These are phyloP conservation scores for Diaporthe eres DNA, from an alignment of 2,329 filamentous ascomycete genomes.

Conservation along the genomic window DNA sequence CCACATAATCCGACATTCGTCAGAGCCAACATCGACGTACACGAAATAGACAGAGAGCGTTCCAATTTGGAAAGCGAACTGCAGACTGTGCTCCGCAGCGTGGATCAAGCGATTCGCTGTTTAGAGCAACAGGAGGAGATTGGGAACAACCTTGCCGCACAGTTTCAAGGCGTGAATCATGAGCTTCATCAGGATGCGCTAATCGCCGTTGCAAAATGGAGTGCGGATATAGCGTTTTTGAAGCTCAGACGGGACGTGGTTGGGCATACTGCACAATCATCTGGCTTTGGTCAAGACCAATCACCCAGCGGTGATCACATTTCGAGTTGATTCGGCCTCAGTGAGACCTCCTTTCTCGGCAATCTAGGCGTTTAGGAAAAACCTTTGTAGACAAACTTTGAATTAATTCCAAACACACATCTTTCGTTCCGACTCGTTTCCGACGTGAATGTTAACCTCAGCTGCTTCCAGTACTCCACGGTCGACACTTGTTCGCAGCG, in stretches of 20 bases:
- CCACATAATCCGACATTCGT: not conserved
- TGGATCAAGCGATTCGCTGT: not conserved
- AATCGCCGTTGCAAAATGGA: not conserved
- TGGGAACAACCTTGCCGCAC: not conserved
- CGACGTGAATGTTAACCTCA: not conserved
- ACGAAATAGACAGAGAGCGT: not conserved
- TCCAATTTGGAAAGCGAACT: not conserved
- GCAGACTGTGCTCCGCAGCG: not conserved
- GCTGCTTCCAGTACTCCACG: slow-evolving; percentile 4
- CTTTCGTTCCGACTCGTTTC: not conserved
- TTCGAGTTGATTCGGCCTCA: no score
- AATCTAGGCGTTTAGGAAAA: not conserved
- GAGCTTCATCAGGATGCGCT: not conserved
- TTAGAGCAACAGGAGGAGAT: not conserved
- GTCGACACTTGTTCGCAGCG: slow-evolving; percentile 36
- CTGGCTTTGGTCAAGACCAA: not conserved
- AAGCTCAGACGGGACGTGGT: not conserved
- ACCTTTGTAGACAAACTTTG: no score
- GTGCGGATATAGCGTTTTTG: not conserved
- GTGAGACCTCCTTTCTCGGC: no score
- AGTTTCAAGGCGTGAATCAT: not conserved
- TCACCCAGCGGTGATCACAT: not conserved
- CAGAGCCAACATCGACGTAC: not conserved
- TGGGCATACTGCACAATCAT: not conserved
- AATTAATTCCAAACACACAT: not conserved